These are phyloP conservation scores for Aspergillus sojae DNA, from an alignment of 2,329 filamentous ascomycete species.

Conservation along the genomic window DNA sequence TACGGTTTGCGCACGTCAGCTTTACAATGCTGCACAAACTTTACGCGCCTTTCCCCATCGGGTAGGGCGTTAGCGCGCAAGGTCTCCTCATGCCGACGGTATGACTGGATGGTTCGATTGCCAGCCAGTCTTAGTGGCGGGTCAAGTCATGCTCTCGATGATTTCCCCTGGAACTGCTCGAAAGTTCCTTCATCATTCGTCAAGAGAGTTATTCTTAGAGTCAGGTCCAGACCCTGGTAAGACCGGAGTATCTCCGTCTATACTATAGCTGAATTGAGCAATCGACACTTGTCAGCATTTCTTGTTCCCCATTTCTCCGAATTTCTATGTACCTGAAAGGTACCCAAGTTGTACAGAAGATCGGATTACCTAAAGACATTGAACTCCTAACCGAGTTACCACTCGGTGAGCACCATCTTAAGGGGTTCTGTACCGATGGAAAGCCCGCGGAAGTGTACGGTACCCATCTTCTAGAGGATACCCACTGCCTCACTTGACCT, in stretches of 20 bases:
- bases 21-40: conserved; percentile 1
- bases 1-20: conserved; percentile 18
- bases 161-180: conserved; percentile 7
- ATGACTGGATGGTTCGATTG: conserved; percentile 4
- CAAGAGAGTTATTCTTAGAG: conserved; percentile 3
- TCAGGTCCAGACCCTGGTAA: conserved; percentile 9
- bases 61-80: neutral
- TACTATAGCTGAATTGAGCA: neutral
- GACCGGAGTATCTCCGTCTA: conserved; percentile 12
- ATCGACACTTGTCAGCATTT: neutral
- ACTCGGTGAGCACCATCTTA: neutral
- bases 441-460: neutral
- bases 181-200: conserved; percentile 1
- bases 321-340: neutral
- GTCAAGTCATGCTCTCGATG: conserved; percentile 17
- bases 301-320: neutral
- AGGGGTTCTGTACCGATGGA: neutral
- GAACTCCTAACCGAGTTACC: neutral
- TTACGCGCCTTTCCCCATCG: conserved; percentile 4
- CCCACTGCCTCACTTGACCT: neutral
- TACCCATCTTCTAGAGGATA: neutral
- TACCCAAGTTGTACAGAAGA: neutral
- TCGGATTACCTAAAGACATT: neutral
- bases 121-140: conserved; percentile 14
- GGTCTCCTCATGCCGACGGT: neutral